These are phyloP conservation scores for Leccinum broughii DNA, from an alignment of 768 basidiomycete genomes.

Conservation along the genomic window DNA sequence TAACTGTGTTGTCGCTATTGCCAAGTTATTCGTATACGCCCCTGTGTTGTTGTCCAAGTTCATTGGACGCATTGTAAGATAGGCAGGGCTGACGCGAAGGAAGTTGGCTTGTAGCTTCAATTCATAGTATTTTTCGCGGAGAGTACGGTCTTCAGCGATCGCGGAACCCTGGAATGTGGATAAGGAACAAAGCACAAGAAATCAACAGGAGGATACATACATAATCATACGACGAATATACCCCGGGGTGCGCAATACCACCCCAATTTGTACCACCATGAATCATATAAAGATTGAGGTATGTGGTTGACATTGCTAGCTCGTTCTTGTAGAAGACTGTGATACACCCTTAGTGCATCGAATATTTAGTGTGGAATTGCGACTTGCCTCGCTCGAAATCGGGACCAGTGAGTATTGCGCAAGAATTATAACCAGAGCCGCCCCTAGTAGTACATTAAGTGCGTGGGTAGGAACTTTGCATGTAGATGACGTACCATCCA, in stretches of 20 bases:
- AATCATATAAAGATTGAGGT: conserved; percentile 54
- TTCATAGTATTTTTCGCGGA: conserved; percentile 56
- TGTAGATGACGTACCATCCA: conserved; percentile 46
- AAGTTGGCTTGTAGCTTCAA: conserved; percentile 53
- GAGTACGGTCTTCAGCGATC: conserved; percentile 51
- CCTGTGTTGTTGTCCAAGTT: conserved; percentile 43
- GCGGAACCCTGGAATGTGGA: conserved; percentile 40
- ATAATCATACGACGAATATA: conserved; percentile 65
- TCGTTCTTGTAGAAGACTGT: conserved; percentile 26
- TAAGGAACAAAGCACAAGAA: not conserved
- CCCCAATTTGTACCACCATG: conserved; percentile 70
- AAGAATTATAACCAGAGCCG: conserved; percentile 23
- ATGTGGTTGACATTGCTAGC: conserved; percentile 16
- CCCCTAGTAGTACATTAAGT: conserved; percentile 20
- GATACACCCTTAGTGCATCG: conserved; percentile 6
- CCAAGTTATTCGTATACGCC: conserved; percentile 48
- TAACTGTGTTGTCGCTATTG: conserved; percentile 49
- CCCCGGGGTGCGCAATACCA: conserved; percentile 52
- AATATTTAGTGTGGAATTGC: not conserved
- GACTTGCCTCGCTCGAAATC: conserved; percentile 25
- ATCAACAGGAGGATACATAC: conserved; percentile 21
- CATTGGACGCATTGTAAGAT: conserved; percentile 46
- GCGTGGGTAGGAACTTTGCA: not conserved
- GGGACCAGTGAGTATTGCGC: conserved; percentile 26
- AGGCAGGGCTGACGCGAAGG: conserved; percentile 50